Evolutionary conservation across 257 asterid species (phyloP).

Genomic region (Lantana camara): DNA sequence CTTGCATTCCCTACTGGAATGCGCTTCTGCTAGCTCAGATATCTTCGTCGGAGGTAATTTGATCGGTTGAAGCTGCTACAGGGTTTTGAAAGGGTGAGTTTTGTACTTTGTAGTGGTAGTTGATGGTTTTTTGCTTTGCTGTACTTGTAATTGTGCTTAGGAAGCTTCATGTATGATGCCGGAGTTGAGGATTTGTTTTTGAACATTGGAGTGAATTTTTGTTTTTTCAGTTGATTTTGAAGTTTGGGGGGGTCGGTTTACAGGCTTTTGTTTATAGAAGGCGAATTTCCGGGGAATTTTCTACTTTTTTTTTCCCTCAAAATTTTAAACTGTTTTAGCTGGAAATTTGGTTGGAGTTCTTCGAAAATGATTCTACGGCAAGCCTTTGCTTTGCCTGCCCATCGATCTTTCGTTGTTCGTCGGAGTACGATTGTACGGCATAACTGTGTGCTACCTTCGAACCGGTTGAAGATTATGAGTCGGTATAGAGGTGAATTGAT

Average conservation of each 20-base stretch:
- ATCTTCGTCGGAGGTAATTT: constrained; percentile 20
- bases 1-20: constrained; percentile 43
- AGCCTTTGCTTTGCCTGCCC: constrained; percentile 26
- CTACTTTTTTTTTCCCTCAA: not conserved
- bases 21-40: constrained; percentile 55
- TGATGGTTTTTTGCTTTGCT: constrained; percentile 10
- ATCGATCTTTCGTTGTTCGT: constrained; percentile 31
- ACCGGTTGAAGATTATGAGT: constrained; percentile 37
- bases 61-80: constrained; percentile 19
- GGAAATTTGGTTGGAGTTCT: constrained; percentile 11
- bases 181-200: not conserved
- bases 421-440: constrained; percentile 26
- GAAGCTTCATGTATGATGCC: constrained; percentile 11
- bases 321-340: not conserved
- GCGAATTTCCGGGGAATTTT: not conserved
- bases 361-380: constrained; percentile 33
- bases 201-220: constrained; percentile 8
- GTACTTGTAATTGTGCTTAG: constrained; percentile 1
- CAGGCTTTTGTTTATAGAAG: not conserved
- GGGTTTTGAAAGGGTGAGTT: constrained; percentile 25
- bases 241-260: not conserved
- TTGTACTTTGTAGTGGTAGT: not conserved
- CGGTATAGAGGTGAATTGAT: constrained; percentile 38
- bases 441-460: constrained; percentile 34
- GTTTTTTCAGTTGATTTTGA: constrained; percentile 18